Evolutionary conservation across 768 basidiomycete genomes (phyloP).

Genomic region (Amanita phalloides): DNA sequence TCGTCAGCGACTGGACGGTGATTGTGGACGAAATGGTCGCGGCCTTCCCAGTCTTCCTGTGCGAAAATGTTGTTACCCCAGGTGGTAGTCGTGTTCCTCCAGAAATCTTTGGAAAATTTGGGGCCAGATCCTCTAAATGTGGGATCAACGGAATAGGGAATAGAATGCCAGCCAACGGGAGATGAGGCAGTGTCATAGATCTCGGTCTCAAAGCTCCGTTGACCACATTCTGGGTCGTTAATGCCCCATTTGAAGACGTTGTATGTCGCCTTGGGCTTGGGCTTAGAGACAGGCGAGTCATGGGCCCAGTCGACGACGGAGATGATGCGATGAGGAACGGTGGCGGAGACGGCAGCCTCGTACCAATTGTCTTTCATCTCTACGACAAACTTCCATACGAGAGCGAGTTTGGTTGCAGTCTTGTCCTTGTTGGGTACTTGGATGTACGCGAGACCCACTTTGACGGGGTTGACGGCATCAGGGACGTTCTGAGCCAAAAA

Average conservation of each 20-base stretch:
- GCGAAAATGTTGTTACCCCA: constrained; percentile 90
- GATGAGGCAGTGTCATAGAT: constrained; percentile 71
- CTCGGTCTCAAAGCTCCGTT: constrained; percentile 47
- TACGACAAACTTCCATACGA: constrained; percentile 91
- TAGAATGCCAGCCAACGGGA: constrained; percentile 86
- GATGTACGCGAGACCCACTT: constrained; percentile 68
- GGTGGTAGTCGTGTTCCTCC: constrained; percentile 67
- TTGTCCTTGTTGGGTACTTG: constrained; percentile 63
- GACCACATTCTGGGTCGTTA: constrained; percentile 75
- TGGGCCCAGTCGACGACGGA: constrained; percentile 94
- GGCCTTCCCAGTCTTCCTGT: constrained; percentile 88
- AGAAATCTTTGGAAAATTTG: constrained; percentile 21
- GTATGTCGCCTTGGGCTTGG: constrained; percentile 39
- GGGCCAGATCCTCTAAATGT: constrained; percentile 10
- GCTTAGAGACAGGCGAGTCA: constrained; percentile 48
- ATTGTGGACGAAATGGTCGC: constrained; percentile 55
- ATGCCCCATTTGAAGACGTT: constrained; percentile 71
- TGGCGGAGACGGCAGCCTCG: constrained; percentile 73
- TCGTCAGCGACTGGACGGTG: constrained; percentile 65
- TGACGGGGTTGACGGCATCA: constrained; percentile 71
- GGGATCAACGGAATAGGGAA: constrained; percentile 68
- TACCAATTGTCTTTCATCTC: constrained; percentile 97
- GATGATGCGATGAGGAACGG: constrained; percentile 68
- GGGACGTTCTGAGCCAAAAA: constrained; percentile 53
- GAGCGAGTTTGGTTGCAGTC: constrained; percentile 48